phyloP scores from a whole-genome alignment of 441 rosid genomes.

The Mallotus repandus region DNA sequence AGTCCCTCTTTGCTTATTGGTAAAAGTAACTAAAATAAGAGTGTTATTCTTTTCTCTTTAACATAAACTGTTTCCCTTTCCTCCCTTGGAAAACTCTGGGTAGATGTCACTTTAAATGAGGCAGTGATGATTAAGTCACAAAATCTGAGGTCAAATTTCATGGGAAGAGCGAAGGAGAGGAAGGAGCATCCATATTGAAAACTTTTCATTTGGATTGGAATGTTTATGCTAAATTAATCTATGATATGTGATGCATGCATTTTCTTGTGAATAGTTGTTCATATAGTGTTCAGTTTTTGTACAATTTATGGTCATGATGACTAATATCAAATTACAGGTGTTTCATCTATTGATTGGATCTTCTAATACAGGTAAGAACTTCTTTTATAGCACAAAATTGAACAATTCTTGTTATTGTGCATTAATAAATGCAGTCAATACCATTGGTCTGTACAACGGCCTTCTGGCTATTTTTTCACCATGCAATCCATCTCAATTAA shows the following conservation, averaged over 20 bases:
- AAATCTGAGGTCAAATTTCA: background rate
- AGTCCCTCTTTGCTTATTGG: background rate
- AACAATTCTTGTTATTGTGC: background rate
- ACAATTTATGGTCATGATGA: slow-evolving; percentile 20
- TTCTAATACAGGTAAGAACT: slow-evolving; percentile 51
- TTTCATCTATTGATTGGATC: slow-evolving; percentile 62
- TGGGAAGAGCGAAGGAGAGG: background rate
- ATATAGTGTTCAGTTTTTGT: background rate
- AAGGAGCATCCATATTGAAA: background rate
- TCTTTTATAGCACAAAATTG: slow-evolving; percentile 9
- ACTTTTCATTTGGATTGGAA: background rate
- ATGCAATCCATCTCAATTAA: background rate
- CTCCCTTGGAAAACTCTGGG: background rate
- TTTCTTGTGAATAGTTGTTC: background rate
- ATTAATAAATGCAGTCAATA: background rate
- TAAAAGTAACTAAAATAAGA: background rate
- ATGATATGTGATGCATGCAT: background rate
- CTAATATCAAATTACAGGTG: slow-evolving; percentile 47
- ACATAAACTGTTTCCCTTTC: background rate
- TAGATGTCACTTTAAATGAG: background rate
- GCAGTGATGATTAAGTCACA: background rate
- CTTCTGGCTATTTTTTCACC: no score
- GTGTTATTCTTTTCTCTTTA: background rate
- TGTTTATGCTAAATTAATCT: background rate
- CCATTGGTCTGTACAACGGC: background rate